phyloP scores from a whole-genome alignment of 345 rosid species.

The Syzygium oleosum region DNA sequence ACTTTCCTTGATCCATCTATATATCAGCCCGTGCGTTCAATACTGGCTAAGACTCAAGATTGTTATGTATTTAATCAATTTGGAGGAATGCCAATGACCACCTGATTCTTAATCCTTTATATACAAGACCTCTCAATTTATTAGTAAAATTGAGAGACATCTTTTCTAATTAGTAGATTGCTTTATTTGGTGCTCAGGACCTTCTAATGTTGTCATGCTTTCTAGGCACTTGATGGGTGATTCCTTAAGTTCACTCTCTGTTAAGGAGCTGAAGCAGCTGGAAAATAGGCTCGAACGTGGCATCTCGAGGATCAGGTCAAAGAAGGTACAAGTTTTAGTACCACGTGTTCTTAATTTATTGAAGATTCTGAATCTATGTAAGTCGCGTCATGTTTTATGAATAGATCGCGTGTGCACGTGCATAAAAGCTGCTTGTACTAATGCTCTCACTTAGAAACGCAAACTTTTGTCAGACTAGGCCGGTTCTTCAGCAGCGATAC shows the following conservation, averaged over 20 bases:
- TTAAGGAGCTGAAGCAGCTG: constrained; percentile 92
- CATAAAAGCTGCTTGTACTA: background rate
- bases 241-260: constrained; percentile 60
- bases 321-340: constrained; percentile 54
- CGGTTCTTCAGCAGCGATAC: background rate
- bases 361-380: background rate
- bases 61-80: background rate
- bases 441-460: background rate
- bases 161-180: background rate
- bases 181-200: background rate
- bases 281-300: constrained; percentile 97
- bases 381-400: background rate
- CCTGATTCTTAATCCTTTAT: background rate
- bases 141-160: background rate
- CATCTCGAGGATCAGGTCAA: constrained; percentile 83
- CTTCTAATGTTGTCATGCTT: background rate
- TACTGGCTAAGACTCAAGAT: background rate
- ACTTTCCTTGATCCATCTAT: background rate
- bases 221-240: constrained; percentile 94
- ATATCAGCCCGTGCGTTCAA: background rate
- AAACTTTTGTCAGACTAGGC: background rate
- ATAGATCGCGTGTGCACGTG: background rate
- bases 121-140: background rate
- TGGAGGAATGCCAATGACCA: background rate
- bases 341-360: background rate